Percentiles rank a stretch among this genome's conserved stretches.
These are phyloP conservation scores for Sarocladium oryzae DNA, from an alignment of 2,329 filamentous ascomycete genomes.

Conservation along the genomic window DNA sequence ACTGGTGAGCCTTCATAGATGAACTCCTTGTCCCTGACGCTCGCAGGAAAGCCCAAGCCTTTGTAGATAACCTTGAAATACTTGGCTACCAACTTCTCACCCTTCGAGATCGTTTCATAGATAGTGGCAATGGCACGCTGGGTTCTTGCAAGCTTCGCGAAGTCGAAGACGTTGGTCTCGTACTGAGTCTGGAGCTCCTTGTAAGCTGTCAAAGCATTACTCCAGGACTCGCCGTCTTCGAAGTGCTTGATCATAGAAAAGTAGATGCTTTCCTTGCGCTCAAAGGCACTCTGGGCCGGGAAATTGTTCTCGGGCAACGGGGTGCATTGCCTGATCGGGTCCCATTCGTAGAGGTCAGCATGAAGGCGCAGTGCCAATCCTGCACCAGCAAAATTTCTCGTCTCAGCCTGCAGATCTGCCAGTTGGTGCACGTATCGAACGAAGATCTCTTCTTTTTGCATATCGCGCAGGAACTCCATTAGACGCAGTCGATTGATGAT, in stretches of 20 bases:
- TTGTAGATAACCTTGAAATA: conserved; percentile 91
- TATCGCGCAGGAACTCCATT: conserved; percentile 94
- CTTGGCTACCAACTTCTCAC: conserved; percentile 68
- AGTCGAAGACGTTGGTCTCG: conserved; percentile 83
- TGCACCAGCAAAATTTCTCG: conserved; percentile 77
- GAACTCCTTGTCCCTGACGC: conserved; percentile 81
- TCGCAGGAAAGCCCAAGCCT: conserved; percentile 78
- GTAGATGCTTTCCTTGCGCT: conserved; percentile 86
- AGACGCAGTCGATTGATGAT: conserved; percentile 84
- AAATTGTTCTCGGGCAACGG: conserved; percentile 69
- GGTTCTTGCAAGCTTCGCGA: conserved; percentile 80
- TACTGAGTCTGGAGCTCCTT: conserved; percentile 90
- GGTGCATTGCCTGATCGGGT: conserved; percentile 59
- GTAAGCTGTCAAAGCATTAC: conserved; percentile 79
- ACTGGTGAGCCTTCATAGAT: conserved; percentile 77
- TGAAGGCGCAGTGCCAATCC: conserved; percentile 85
- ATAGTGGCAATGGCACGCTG: conserved; percentile 88
- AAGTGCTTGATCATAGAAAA: conserved; percentile 94
- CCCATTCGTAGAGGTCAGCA: conserved; percentile 90
- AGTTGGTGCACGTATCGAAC: conserved; percentile 93
- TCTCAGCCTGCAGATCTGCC: conserved; percentile 66
- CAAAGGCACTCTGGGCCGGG: conserved; percentile 78
- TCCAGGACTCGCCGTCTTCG: conserved; percentile 92
- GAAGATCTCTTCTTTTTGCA: conserved; percentile 96
- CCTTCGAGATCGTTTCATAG: conserved; percentile 80